Evolutionary conservation across 345 rosid species (phyloP).

Genomic region (Lepidium africanum): DNA sequence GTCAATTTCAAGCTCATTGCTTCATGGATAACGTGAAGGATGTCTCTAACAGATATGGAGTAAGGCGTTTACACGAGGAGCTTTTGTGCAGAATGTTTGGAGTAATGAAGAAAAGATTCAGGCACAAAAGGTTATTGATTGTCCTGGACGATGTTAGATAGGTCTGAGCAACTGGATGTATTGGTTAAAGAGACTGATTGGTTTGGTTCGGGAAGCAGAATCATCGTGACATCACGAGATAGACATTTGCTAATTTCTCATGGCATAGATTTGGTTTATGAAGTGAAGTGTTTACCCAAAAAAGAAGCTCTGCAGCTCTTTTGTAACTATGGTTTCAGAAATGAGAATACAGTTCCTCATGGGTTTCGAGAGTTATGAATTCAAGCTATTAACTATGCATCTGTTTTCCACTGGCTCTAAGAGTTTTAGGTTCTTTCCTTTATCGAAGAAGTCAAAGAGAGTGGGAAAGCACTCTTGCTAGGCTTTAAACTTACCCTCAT

Average conservation of each 20-base stretch:
- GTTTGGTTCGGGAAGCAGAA: slow-evolving; percentile 29
- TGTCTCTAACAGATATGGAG: slow-evolving; percentile 7
- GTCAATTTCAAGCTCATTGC: slow-evolving; percentile 19
- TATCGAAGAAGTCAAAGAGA: background rate
- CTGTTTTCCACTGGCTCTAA: slow-evolving; percentile 39
- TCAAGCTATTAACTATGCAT: slow-evolving; percentile 16
- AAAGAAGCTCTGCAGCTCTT: slow-evolving; percentile 28
- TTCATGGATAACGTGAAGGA: slow-evolving; percentile 27
- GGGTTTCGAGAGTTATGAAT: slow-evolving; percentile 4
- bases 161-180: slow-evolving; percentile 10
- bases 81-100: slow-evolving; percentile 21
- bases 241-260: slow-evolving; percentile 21
- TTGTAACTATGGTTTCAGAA: slow-evolving; percentile 12
- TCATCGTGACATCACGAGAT: slow-evolving; percentile 25
- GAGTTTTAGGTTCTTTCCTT: slow-evolving; percentile 31
- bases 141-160: slow-evolving; percentile 26
- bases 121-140: slow-evolving; percentile 10
- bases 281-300: slow-evolving; percentile 6
- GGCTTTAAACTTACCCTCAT: slow-evolving; percentile 20
- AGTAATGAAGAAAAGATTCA: slow-evolving; percentile 16
- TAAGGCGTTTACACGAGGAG: slow-evolving; percentile 8
- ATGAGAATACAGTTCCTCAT: background rate
- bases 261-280: slow-evolving; percentile 10
- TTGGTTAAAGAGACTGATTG: slow-evolving; percentile 14
- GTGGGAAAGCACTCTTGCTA: slow-evolving; percentile 29